Evolutionary conservation across 768 basidiomycete species (phyloP).

Genomic region (Lactifluus volemus): DNA sequence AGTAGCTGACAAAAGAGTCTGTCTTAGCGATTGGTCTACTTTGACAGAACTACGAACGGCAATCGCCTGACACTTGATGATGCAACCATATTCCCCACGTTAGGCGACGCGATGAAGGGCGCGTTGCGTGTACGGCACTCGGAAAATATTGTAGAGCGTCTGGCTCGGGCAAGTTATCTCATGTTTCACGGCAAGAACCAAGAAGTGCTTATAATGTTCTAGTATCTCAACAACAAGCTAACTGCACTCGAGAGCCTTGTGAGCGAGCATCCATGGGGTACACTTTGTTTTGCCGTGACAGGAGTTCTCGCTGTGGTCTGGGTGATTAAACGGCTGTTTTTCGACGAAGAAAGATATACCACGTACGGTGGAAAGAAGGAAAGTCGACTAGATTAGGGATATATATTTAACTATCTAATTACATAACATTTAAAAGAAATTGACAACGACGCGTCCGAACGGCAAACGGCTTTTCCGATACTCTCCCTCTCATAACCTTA

Average conservation of each 20-base stretch:
- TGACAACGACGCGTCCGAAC: neutral
- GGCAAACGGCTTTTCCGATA: neutral
- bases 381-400: conserved; percentile 10
- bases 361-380: conserved; percentile 10
- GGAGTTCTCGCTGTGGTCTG: conserved; percentile 19
- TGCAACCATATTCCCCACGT: conserved; percentile 52
- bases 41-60: conserved; percentile 53
- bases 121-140: conserved; percentile 49
- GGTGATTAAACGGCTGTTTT: conserved; percentile 21
- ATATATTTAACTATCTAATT: conserved; percentile 3
- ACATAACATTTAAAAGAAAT: neutral
- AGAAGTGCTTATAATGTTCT: neutral
- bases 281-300: conserved; percentile 20
- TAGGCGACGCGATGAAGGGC: conserved; percentile 55
- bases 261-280: conserved; percentile 23
- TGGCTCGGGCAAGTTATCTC: conserved; percentile 46
- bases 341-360: conserved; percentile 13
- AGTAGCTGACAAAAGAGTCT: neutral
- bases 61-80: conserved; percentile 47
- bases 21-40: conserved; percentile 62
- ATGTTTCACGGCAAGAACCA: neutral
- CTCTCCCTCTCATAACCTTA: neutral
- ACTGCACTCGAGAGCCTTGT: conserved; percentile 23
- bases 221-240: conserved; percentile 28
- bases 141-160: conserved; percentile 60